Evolutionary conservation across 192 early-diverging fungal species (phyloP).

Genomic region (Umbelopsis ramanniana): DNA sequence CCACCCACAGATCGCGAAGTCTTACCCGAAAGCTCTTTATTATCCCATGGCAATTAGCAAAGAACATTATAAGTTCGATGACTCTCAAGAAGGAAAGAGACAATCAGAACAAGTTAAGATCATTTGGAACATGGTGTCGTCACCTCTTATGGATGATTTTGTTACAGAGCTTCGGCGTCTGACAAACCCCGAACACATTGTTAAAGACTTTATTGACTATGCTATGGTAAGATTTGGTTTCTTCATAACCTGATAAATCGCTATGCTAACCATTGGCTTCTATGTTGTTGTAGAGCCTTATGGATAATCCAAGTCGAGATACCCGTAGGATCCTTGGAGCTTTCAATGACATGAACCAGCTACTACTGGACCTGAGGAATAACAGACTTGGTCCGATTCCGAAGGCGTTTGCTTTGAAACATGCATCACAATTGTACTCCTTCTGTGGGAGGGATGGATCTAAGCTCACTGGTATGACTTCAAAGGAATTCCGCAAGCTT

Average conservation of each 20-base stretch:
- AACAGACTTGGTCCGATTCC: constrained; percentile 40
- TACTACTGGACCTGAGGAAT: constrained; percentile 51
- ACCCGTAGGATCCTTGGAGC: constrained; percentile 34
- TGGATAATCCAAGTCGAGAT: constrained; percentile 26
- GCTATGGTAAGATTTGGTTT: constrained; percentile 35
- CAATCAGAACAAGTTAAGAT: constrained; percentile 36
- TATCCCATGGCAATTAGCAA: constrained; percentile 73
- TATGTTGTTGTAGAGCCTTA: not conserved
- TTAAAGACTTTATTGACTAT: constrained; percentile 70
- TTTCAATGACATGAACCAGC: constrained; percentile 57
- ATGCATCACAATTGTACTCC: constrained; percentile 45
- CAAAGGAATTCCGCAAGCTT: constrained; percentile 51
- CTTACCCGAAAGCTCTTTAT: constrained; percentile 68
- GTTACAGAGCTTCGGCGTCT: constrained; percentile 67
- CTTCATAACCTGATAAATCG: too few species aligned
- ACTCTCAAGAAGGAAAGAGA: constrained; percentile 35
- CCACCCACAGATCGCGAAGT: constrained; percentile 52
- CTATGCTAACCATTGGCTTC: not conserved
- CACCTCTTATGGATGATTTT: constrained; percentile 59
- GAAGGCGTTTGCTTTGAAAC: constrained; percentile 48
- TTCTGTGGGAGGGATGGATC: constrained; percentile 55
- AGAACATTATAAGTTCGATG: constrained; percentile 66
- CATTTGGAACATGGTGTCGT: constrained; percentile 45
- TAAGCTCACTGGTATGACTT: constrained; percentile 45
- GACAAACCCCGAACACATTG: constrained; percentile 68